Percentiles rank a stretch among this genome's conserved stretches.
Conservation (phyloP, 2,329 filamentous ascomycete genomes). For the Passalora sequoiae region DNA sequence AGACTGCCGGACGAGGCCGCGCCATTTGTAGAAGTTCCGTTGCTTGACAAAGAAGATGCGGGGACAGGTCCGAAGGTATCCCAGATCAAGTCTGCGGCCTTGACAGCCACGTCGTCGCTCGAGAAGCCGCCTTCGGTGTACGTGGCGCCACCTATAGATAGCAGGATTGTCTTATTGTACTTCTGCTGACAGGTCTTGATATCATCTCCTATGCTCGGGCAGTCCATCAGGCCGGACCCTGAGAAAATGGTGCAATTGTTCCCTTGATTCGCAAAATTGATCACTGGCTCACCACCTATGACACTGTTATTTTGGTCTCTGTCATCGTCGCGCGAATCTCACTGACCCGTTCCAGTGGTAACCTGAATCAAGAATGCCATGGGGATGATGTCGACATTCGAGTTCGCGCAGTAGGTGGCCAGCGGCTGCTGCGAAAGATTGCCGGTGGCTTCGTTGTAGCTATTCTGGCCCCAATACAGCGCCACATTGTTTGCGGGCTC, state of each 20-base stretch:
- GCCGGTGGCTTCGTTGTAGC: conserved; percentile 45
- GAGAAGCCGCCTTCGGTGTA: conserved; percentile 65
- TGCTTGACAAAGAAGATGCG: neutral
- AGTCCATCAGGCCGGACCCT: conserved; percentile 55
- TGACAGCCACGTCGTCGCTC: conserved; percentile 47
- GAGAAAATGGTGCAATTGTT: conserved; percentile 56
- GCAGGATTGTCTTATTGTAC: conserved; percentile 63
- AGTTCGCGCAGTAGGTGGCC: conserved; percentile 53
- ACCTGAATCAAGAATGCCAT: conserved; percentile 56
- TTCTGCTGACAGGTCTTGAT: conserved; percentile 56
- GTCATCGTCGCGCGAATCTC: too few species aligned
- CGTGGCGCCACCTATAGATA: conserved; percentile 67
- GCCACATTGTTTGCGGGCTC: conserved; percentile 8
- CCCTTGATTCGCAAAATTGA: conserved; percentile 63
- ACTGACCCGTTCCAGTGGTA: conserved; percentile 44
- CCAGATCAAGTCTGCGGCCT: conserved; percentile 62
- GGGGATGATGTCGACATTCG: conserved; percentile 54
- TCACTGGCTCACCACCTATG: conserved; percentile 42
- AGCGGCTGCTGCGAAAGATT: conserved; percentile 51
- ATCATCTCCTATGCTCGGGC: conserved; percentile 56
- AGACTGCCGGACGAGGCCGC: neutral
- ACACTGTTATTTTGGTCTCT: too few species aligned
- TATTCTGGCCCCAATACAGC: conserved; percentile 50
- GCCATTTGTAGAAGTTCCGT: neutral
- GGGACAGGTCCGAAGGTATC: conserved; percentile 59